These are phyloP conservation scores for Leptographium radiaticola DNA, from an alignment of 2,329 filamentous ascomycete genomes.

Conservation along the genomic window DNA sequence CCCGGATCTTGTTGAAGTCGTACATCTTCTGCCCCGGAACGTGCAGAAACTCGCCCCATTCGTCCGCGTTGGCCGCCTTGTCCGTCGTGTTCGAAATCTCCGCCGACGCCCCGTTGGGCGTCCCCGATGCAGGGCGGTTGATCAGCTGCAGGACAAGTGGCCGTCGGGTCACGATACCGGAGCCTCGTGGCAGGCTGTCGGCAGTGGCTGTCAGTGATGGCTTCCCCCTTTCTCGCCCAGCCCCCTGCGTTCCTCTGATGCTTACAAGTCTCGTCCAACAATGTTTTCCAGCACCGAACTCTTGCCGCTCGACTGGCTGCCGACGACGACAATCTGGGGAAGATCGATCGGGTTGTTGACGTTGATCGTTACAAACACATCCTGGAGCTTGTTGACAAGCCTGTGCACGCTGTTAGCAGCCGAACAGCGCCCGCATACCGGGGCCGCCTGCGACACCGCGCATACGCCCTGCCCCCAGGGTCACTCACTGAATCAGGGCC, in stretches of 20 bases:
- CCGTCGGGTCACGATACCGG: slow-evolving; percentile 91
- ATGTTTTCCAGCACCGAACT: slow-evolving; percentile 98
- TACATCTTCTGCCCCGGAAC: slow-evolving; percentile 83
- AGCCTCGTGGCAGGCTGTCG: slow-evolving; percentile 79
- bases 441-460: too few species aligned
- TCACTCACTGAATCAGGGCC: slow-evolving; percentile 14
- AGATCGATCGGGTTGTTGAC: slow-evolving; percentile 99
- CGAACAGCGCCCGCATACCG: not conserved
- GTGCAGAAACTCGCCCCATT: slow-evolving; percentile 99
- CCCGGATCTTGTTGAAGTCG: slow-evolving; percentile 95
- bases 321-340: slow-evolving; percentile 94
- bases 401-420: slow-evolving; percentile 21
- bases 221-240: too few species aligned
- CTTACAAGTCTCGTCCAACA: slow-evolving; percentile 89
- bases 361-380: slow-evolving; percentile 97
- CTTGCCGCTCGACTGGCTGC: slow-evolving; percentile 98
- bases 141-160: slow-evolving; percentile 96
- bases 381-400: slow-evolving; percentile 97
- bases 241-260: not conserved
- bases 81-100: slow-evolving; percentile 58
- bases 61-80: slow-evolving; percentile 79
- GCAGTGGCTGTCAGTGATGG: not conserved
- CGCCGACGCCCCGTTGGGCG: slow-evolving; percentile 61
- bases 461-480: too few species aligned
- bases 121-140: slow-evolving; percentile 58